Percentiles rank a stretch among this genome's conserved stretches.
Conservation (phyloP, 805 yeast species). For the Candida sithepensis region DNA sequence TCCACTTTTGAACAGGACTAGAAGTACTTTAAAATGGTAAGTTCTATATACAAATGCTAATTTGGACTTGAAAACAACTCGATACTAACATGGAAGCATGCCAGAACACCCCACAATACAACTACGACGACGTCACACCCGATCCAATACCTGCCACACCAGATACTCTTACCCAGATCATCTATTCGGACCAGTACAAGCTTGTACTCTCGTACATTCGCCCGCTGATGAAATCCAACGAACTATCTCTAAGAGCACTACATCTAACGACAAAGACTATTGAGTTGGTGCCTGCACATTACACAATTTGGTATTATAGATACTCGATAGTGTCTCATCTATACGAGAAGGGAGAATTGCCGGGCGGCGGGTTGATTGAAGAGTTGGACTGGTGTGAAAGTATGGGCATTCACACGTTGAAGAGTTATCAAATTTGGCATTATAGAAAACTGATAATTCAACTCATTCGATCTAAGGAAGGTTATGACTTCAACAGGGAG, state of each 20-base stretch:
- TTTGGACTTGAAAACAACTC: too few relatives aligned
- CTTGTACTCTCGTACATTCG: slow-evolving; percentile 57
- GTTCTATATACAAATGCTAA: too few relatives aligned
- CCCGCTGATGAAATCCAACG: slow-evolving; percentile 55
- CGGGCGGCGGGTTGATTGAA: slow-evolving; percentile 31
- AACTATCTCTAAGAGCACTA: slow-evolving; percentile 68
- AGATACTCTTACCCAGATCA: slow-evolving; percentile 48
- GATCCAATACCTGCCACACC: slow-evolving; percentile 7
- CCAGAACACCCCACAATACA: background rate
- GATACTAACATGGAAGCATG: background rate
- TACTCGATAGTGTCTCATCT: slow-evolving; percentile 46
- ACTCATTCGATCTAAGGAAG: slow-evolving; percentile 10
- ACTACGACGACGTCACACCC: slow-evolving; percentile 1
- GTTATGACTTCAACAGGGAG: slow-evolving; percentile 47
- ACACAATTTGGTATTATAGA: slow-evolving; percentile 82
- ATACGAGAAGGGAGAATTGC: slow-evolving; percentile 3
- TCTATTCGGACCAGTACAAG: slow-evolving; percentile 71
- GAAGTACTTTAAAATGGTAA: too few relatives aligned
- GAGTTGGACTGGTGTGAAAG: slow-evolving; percentile 81
- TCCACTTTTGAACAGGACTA: too few relatives aligned
- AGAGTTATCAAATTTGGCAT: slow-evolving; percentile 97
- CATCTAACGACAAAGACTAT: slow-evolving; percentile 63
- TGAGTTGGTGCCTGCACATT: slow-evolving; percentile 78
- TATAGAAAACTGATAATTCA: slow-evolving; percentile 70
- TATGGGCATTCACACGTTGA: slow-evolving; percentile 71